Base-by-base conservation (phyloP, 1,284 basidiomycete species). In the Schizophyllum amplum region DNA sequence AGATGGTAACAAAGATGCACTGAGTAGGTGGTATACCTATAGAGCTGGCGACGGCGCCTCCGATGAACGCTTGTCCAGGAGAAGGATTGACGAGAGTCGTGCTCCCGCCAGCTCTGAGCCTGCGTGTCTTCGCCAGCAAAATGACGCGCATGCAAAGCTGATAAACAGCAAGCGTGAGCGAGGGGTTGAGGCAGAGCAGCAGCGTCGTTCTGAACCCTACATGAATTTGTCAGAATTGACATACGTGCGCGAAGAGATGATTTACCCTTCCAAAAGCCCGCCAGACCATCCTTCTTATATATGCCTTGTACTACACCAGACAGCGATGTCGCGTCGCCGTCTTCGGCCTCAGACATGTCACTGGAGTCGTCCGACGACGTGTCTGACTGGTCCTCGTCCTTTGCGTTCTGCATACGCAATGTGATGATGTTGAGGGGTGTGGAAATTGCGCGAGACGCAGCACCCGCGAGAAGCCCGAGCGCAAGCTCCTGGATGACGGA, bases 181-280 rank as follows among this genome's bases (percentile, higher is more conserved):
- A 77, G 1, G 82, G 82, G 56, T 80, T 82, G 24, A 82, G 67
- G 5, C 76, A 81, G 7, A 82, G 67, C 0, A 80, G 65, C 1
- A 76, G 68, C 0, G 78, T 75, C 1, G 76, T 76, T 42, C 72
- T 68, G 66, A 82, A 82, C 0, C 80, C 81, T 82, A 53, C 15
- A 46, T 46, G 23, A 26, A 51, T 54, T 24, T 24, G 24, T n/a
- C n/a, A n/a, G n/a, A n/a, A n/a, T n/a, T n/a, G 24, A n/a, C 13
- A 23, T 7, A 22, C 53, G 17, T n/a, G n/a, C n/a, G n/a, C n/a
- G 27, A 23, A 25, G 53, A 52, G 11, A 48, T 55, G 15, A 22
- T 58, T 58, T 63, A 81, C 81, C 81, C 68, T 73, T 69, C 81
- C 81, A 83, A 61, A 83, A 83, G 4, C 80, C 81, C 24, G 61